Conservation (phyloP, 1,284 basidiomycete genomes). For the Agaricales sp. region DNA sequence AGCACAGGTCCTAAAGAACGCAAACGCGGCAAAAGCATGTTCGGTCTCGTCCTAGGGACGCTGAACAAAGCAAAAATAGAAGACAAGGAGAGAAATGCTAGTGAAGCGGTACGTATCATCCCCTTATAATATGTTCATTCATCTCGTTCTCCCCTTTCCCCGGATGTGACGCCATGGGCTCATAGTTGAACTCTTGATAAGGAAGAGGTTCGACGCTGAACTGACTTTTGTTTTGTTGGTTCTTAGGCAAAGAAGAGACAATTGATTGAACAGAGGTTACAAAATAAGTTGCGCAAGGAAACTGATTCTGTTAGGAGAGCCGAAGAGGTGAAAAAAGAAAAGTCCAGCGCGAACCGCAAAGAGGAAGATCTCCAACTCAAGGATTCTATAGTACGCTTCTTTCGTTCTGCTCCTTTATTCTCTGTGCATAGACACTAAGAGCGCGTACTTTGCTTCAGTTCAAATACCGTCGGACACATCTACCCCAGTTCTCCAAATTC, state of each 20-base stretch:
- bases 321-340: slow-evolving; percentile 76
- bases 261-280: slow-evolving; percentile 68
- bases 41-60: slow-evolving; percentile 69
- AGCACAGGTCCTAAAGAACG: slow-evolving; percentile 42
- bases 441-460: slow-evolving; percentile 31
- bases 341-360: slow-evolving; percentile 58
- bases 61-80: slow-evolving; percentile 76
- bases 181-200: too few species aligned
- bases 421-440: slow-evolving; percentile 3
- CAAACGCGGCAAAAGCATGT: slow-evolving; percentile 77
- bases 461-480: slow-evolving; percentile 56
- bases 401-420: not conserved
- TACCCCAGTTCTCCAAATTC: slow-evolving; percentile 67
- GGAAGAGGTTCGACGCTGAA: slow-evolving; percentile 2
- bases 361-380: slow-evolving; percentile 72
- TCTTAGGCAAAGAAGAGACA: slow-evolving; percentile 68
- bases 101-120: slow-evolving; percentile 52
- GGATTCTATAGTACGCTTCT: slow-evolving; percentile 58
- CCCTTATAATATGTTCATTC: too few species aligned
- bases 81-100: slow-evolving; percentile 67
- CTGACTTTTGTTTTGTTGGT: slow-evolving; percentile 3
- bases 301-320: slow-evolving; percentile 72
- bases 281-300: slow-evolving; percentile 70
- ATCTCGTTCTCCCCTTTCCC: slow-evolving; percentile 1
- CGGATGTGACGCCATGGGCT: too few species aligned